Base-by-base conservation (phyloP, 148 eudicot species). In the Heliosperma pusillum region DNA sequence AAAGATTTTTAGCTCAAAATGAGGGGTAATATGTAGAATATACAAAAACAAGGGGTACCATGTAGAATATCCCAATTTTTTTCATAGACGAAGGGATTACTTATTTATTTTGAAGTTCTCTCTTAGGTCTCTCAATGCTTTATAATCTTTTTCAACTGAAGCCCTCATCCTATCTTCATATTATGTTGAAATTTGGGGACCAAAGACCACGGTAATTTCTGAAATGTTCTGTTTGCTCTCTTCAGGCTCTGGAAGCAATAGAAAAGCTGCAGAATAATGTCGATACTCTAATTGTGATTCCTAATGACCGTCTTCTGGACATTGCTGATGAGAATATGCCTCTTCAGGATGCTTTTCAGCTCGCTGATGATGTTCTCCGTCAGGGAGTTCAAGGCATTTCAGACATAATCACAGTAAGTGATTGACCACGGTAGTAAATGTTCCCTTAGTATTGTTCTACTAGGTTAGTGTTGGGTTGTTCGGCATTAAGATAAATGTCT, bases 331-430 rank as follows among this genome's bases (percentile, higher is more conserved):
- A 96, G 81, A 91, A 89, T 70, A 92, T 94, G 3, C 87, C 93
- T 33, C 94, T 96, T 77, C 97, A 90, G 75, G 97, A 92, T 81
- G 97, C 99, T 80, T 96, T 96, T 85, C 97, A 83, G 73, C 87
- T 96, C 57, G 99, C 99, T 65, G 99, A 96, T 81, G 99, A 96
- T 89, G 94, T 96, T 66, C 97, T 96, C 25, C 97, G 97, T 62
- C 97, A 92, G 82, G 99, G 99, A 26, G 97, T 96, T 36, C 99
- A 92, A 84, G 99, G 99, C 70, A 92, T 96, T 62, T 89, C 97
- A 68, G 99, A 96, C 80, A 96, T 96, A 77, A 92, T 96, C 78
- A 96, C 93, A 55, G 99, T 92, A 85, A 79, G 94, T 84, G 70
- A 12, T 66, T 13, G 53, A 42, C 19, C 21, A 12, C 69, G 10